phyloP scores from a whole-genome alignment of 495 filamentous ascomycete species.

The Elasticomyces elasticus region DNA sequence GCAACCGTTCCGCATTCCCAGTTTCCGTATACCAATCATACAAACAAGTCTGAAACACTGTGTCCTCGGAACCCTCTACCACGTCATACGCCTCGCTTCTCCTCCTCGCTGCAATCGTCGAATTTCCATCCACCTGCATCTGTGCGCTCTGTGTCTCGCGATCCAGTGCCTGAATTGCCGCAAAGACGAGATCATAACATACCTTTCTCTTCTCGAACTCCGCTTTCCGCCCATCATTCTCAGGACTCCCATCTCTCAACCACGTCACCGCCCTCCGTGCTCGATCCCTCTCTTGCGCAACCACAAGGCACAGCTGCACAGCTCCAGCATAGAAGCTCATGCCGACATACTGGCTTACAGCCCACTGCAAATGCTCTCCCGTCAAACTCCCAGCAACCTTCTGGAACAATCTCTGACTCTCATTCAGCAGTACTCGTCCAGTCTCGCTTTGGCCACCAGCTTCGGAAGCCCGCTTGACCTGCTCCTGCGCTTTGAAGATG shows the following conservation, averaged over 20 bases:
- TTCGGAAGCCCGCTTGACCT: constrained; percentile 77
- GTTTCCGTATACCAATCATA: constrained; percentile 94
- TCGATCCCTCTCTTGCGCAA: constrained; percentile 71
- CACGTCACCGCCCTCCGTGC: constrained; percentile 73
- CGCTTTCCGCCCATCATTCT: constrained; percentile 55
- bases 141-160: constrained; percentile 51
- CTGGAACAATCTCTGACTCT: constrained; percentile 79
- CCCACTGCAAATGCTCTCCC: constrained; percentile 66
- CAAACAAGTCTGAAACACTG: constrained; percentile 84
- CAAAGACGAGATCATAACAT: constrained; percentile 76
- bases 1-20: constrained; percentile 70
- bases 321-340: constrained; percentile 90
- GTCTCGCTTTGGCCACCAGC: constrained; percentile 60
- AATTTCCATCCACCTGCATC: constrained; percentile 65
- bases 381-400: constrained; percentile 73
- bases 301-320: constrained; percentile 75
- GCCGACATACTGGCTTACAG: constrained; percentile 62
- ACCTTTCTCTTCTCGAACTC: constrained; percentile 59
- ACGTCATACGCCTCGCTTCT: constrained; percentile 78
- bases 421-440: constrained; percentile 72
- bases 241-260: constrained; percentile 52
- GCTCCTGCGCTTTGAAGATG: constrained; percentile 95
- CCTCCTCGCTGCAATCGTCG: constrained; percentile 62
- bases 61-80: constrained; percentile 74
- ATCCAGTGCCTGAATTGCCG: constrained; percentile 68